Base-by-base conservation (phyloP, 1,139 yeast genomes). In the Yamadazyma spencermartinsiae region DNA sequence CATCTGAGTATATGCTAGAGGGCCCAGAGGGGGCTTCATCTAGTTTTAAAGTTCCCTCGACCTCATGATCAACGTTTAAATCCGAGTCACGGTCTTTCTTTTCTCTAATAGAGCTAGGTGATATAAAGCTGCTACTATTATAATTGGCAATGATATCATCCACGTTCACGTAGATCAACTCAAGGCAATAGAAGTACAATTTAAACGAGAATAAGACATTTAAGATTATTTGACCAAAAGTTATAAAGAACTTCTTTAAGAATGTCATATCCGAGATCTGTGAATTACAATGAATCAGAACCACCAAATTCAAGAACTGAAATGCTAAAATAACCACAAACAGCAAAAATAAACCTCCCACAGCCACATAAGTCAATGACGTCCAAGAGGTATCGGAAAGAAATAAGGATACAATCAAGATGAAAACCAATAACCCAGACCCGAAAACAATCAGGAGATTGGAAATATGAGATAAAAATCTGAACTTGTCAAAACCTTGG, bases 1-100 rank as follows among this genome's bases (percentile, higher is more conserved):
- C 29, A 12, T 26, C 29, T 4, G 43, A 40, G 27, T 40, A 40
- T 2, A 35, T 32, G 33, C 43, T 40, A 3, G 43, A 40, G 21
- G 36, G 7, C 5, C 18, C 36, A 12, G 39, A 28, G 19, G 24
- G 17, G 3, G 21, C 6, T 12, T 34, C 38, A 14, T 26, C 15
- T 18, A 34, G 31, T 16, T 9, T 24, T 3, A 39, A n/a, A 3
- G 16, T n/a, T 12, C 12, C 14, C 11, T 20, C 6, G 17, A 29
- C 12, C 4, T 12, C 10, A 9, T 19, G 4, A 5, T 17, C 11
- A 9, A 19, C n/a, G 7, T 19, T 21, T 10, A 31, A 31, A 19
- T 31, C 33, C 8, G 31, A 28, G 16, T 16, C 20, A n/a, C 25
- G 18, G 16, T 19, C 33, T 12, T 7, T 9, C n/a, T 27, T 27